Evolutionary conservation across 495 filamentous ascomycete genomes (phyloP).

Genomic region (Tuber melanosporum): DNA sequence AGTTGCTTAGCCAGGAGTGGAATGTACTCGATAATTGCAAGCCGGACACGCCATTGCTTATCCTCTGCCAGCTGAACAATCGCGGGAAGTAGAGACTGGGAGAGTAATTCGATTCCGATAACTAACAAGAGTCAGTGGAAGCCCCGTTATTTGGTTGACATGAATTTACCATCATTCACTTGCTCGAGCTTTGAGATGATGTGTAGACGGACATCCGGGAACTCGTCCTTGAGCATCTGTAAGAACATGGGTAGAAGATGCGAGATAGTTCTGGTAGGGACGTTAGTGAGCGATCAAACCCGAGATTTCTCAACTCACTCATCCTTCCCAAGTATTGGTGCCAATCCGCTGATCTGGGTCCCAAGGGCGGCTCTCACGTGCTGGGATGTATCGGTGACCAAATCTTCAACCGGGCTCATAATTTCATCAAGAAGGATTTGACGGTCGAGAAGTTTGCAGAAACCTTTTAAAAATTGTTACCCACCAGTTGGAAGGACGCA

Average conservation of each 20-base stretch:
- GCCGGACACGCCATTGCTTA: slow-evolving; percentile 97
- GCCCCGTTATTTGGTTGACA: slow-evolving; percentile 21
- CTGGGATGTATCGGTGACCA: slow-evolving; percentile 91
- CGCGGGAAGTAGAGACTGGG: slow-evolving; percentile 92
- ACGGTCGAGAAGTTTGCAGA: slow-evolving; percentile 80
- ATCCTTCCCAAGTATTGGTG: slow-evolving; percentile 94
- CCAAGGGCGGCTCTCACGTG: slow-evolving; percentile 93
- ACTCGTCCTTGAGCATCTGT: slow-evolving; percentile 98
- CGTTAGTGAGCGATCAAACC: slow-evolving; percentile 27
- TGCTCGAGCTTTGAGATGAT: slow-evolving; percentile 98
- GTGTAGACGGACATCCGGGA: slow-evolving; percentile 92
- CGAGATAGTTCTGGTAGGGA: slow-evolving; percentile 66
- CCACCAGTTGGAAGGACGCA: slow-evolving; percentile 8
- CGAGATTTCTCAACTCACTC: slow-evolving; percentile 58
- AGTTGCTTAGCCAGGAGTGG: slow-evolving; percentile 91
- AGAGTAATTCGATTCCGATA: slow-evolving; percentile 94
- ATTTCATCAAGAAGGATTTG: slow-evolving; percentile 89
- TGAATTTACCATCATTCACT: slow-evolving; percentile 77
- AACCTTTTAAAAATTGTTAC: slow-evolving; percentile 52
- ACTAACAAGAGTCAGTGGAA: slow-evolving; percentile 50
- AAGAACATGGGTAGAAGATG: slow-evolving; percentile 98
- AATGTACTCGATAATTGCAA: slow-evolving; percentile 99
- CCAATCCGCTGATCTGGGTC: slow-evolving; percentile 93
- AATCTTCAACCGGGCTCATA: slow-evolving; percentile 91
- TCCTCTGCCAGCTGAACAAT: slow-evolving; percentile 97